A percentile compares a stretch with the other conserved stretches of the same genome.
Conservation (phyloP, 768 basidiomycete genomes). For the Gymnopilus junonius region DNA sequence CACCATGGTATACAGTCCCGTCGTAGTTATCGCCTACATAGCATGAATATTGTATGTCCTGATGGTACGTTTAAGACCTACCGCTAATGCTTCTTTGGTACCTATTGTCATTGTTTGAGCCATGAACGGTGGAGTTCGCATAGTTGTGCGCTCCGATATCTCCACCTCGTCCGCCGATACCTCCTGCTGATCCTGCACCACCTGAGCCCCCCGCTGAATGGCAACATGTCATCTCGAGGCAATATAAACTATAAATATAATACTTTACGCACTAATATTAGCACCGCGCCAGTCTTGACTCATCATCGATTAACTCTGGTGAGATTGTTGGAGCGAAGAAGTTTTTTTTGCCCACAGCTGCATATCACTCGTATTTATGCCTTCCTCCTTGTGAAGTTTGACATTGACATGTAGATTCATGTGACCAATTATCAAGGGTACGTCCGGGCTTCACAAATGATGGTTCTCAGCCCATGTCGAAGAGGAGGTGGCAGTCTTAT, state of each 20-base stretch:
- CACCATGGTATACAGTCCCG: neutral
- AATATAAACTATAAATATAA: neutral
- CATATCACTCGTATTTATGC: neutral
- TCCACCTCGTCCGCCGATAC: neutral
- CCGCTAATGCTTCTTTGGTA: neutral
- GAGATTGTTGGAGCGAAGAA: neutral
- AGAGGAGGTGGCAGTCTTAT: too few relatives aligned
- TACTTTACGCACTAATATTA: neutral
- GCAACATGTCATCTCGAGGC: too few relatives aligned
- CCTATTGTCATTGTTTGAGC: neutral
- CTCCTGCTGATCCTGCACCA: neutral
- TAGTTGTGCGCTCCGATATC: neutral
- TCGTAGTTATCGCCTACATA: neutral
- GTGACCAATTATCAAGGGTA: neutral
- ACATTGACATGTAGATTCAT: neutral
- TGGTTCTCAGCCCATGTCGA: too few relatives aligned
- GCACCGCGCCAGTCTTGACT: neutral
- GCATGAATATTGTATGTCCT: neutral
- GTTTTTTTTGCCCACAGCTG: neutral
- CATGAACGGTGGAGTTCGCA: neutral
- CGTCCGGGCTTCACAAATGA: too few relatives aligned
- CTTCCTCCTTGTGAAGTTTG: neutral
- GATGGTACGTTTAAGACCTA: neutral
- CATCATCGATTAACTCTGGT: neutral
- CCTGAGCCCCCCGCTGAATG: neutral